Conservation (phyloP, 2,329 filamentous ascomycete species). For the Talaromyces sp. region DNA sequence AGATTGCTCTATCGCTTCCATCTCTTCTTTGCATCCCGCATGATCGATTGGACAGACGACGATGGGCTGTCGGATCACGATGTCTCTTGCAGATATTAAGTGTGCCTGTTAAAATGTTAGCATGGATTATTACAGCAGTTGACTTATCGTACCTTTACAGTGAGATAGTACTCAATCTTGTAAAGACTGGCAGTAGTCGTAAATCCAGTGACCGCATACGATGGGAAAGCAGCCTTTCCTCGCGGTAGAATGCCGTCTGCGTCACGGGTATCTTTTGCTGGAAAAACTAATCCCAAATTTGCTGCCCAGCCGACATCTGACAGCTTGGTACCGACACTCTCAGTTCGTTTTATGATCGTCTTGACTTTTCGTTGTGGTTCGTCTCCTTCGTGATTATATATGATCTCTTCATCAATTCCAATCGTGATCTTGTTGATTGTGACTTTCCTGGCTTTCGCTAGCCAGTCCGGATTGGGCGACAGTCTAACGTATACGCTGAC, state of each 20-base stretch:
- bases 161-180: slow-evolving; percentile 96
- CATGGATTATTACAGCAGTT: neutral
- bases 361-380: slow-evolving; percentile 89
- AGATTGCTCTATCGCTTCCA: slow-evolving; percentile 95
- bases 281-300: slow-evolving; percentile 86
- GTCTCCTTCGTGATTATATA: slow-evolving; percentile 97
- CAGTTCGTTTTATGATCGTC: slow-evolving; percentile 77
- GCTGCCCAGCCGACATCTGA: slow-evolving; percentile 91
- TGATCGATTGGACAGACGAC: slow-evolving; percentile 95
- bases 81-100: slow-evolving; percentile 82
- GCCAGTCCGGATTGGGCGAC: slow-evolving; percentile 86
- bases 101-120: slow-evolving; percentile 62
- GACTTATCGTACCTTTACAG: slow-evolving; percentile 67
- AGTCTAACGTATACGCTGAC: slow-evolving; percentile 96
- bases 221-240: slow-evolving; percentile 81
- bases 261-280: slow-evolving; percentile 82
- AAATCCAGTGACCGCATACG: slow-evolving; percentile 84
- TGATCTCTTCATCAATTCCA: slow-evolving; percentile 93
- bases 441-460: slow-evolving; percentile 84
- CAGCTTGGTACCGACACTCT: slow-evolving; percentile 76
- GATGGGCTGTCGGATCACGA: slow-evolving; percentile 83
- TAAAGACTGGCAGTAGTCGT: slow-evolving; percentile 92
- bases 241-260: slow-evolving; percentile 81
- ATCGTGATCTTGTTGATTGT: slow-evolving; percentile 93
- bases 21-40: slow-evolving; percentile 94